Base-by-base conservation (phyloP, 495 filamentous ascomycete species). In the Rostrohypoxylon terebratum region DNA sequence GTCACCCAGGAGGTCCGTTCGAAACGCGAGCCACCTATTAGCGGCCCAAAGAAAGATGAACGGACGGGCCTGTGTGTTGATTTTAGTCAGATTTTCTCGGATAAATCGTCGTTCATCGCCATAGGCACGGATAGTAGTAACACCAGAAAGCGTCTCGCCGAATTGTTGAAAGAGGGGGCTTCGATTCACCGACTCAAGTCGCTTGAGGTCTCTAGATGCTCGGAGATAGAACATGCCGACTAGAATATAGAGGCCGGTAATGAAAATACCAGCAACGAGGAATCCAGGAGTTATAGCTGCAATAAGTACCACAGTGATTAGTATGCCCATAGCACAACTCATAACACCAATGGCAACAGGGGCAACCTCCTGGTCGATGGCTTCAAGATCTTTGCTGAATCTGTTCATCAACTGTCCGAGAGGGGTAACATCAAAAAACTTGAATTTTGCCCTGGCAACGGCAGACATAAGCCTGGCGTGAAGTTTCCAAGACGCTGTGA, bases 91-190 rank as follows among this genome's bases (percentile, higher is more conserved):
- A 78, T 99, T 99, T 75, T 99, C 96, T 21, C 95, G 86, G 68
- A 97, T 91, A 78, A 98, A 99, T 36, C 96, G 90, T 64, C 92
- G 87, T 74, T 97, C 94, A 77, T 98, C 96, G 36, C 94, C 93
- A 79, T 98, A 99, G 16, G 96, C 96, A 75, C 96, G 90, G 72
- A 99, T 99, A 0, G 96, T 99, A n/a, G 94, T 93, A 64, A 98
- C 93, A 47, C 96, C 96, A 57, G 90, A 94, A 16, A 99, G 84
- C 0, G 96, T 98, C 83, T 99, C 96, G 59, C 96, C 95, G 73
- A 99, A 98, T 74, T 98, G 96, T 80, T 99, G 96, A 80, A 97
- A 99, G 28, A 99, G 85, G 3, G 96, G 96, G 79, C 94, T 97
- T 60, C 95, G 85, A 76, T 98, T 93, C 9, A 98, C 90, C 18